Evolutionary conservation across 2,329 filamentous ascomycete species (phyloP), one percentile per base, ranked within the genome.

Genomic region (Phialophora verrucosa): DNA sequence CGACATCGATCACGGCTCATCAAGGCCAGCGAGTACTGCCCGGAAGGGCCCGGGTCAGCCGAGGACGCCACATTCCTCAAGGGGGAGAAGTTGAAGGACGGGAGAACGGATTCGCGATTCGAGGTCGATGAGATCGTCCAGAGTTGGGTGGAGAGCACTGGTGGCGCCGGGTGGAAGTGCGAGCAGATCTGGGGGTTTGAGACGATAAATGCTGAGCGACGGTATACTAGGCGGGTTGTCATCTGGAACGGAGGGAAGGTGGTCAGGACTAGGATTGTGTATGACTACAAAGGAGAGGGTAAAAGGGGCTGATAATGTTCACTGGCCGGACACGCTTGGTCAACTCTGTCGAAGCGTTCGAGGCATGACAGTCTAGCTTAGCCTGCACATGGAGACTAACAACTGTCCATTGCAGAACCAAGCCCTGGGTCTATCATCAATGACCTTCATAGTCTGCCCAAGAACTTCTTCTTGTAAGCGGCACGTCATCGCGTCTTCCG

Each of bases 101-200:
- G 82, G 5, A 86, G 79, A 63, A 81, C 88, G 61, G 82, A 81
- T 68, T 77, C 82, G 56, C 85, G 84, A 29, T 93, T 89, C 85
- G 73, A 87, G 17, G 81, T 83, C 59, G 87, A 86, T 68, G 78
- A 76, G 8, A 81, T 83, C 68, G 76, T 88, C 29, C 79, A 87
- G 75, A 83, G 77, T 68, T 82, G 74, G 66, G 85, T 83, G 27
- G 77, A 78, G 60, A 87, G 82, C 72, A 67, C 79, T 51, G 79
- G 80, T 25, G 70, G 66, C 6, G 47, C 59, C 20, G 63, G 65
- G 0, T 89, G 87, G 87, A 83, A 77, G 31, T 86, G 83, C 2
- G 78, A 82, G 69, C 70, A 82, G 78, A 74, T 80, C 66, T 83
- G 81, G 81, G 80, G 80, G 14, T 83, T 82, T 62, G 79, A 82